Base-by-base conservation (phyloP, 441 rosid genomes). In the Gossypium gossypioides region DNA sequence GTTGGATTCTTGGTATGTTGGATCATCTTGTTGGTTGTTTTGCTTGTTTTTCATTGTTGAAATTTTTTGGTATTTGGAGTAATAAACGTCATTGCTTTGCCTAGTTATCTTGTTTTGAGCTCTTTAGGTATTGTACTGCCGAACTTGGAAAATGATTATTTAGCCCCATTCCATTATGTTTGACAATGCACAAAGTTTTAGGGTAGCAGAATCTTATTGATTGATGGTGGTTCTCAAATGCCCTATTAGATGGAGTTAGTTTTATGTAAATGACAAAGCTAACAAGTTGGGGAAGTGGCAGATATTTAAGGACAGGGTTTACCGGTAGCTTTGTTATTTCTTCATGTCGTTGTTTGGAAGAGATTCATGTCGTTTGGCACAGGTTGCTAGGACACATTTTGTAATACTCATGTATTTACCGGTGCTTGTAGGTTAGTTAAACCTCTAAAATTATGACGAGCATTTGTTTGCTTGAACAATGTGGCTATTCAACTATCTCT, bases 1-100 rank as follows among this genome's bases (percentile, higher is more conserved):
- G 99, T 95, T 79, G 99, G 99, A 40, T 95, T 95, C 85, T 84
- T 95, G 99, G 99, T 95, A 89, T 72, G 87, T 77, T 46, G 48
- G 51, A 4, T 42, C 22, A 50, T 73, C 24, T 50, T 40, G 6
- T 63, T 37, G 56, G 64, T 74, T 25, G 2, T 50, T 54, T 74
- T 25, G 2, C 25, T 69, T 62, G 46, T 27, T 67, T 72, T 72
- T 55, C 66, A 15, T 16, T 58, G 50, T 29, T 73, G 60, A 55
- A 55, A 15, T 42, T 74, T 24, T 52, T 62, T 13, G 27, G 25
- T 29, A 13, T 64, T 34, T 62, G 15, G 25, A 3, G 71, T 27
- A 50, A 51, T 19, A 55, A 69, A 7, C 76, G 27, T 69, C 5
- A 9, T 59, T 60, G 27, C 34, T 29, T 72, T 72, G 58, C 56